Evolutionary conservation across 2,329 filamentous ascomycete genomes (phyloP).

Genomic region (Grosmannia clavigera): DNA sequence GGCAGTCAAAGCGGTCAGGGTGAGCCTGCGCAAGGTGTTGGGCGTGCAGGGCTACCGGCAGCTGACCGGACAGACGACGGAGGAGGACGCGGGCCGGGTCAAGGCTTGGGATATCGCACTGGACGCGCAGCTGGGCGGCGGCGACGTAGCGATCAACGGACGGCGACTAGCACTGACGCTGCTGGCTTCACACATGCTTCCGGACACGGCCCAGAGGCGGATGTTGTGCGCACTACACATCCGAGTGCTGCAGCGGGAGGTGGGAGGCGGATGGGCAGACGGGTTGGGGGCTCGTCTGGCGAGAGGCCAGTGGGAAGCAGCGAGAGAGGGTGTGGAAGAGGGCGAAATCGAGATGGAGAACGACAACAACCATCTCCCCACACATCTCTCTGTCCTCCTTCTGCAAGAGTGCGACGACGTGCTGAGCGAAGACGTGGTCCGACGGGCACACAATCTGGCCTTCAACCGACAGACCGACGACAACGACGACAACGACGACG

Average conservation of each 20-base stretch:
- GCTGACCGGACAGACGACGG: slow-evolving; percentile 63
- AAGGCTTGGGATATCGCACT: slow-evolving; percentile 91
- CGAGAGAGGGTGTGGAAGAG: slow-evolving; percentile 45
- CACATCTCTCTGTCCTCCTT: slow-evolving; percentile 63
- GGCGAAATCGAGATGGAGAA: slow-evolving; percentile 15
- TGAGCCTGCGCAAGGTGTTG: slow-evolving; percentile 65
- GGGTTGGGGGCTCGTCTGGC: slow-evolving; percentile 62
- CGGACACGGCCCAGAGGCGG: slow-evolving; percentile 66
- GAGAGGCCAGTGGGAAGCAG: slow-evolving; percentile 68
- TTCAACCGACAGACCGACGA: slow-evolving; percentile 69
- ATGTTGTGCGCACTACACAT: slow-evolving; percentile 92
- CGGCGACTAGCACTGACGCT: slow-evolving; percentile 76
- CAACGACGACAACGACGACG: slow-evolving; percentile 43
- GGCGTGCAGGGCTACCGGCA: slow-evolving; percentile 66
- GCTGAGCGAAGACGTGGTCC: slow-evolving; percentile 62
- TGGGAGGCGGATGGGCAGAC: slow-evolving; percentile 50
- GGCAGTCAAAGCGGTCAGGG: slow-evolving; percentile 66
- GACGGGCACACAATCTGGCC: slow-evolving; percentile 78
- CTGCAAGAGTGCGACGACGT: slow-evolving; percentile 74
- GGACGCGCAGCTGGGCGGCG: slow-evolving; percentile 83
- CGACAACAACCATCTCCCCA: slow-evolving; percentile 52
- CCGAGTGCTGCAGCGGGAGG: slow-evolving; percentile 75
- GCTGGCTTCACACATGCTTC: slow-evolving; percentile 76
- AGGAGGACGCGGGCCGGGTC: slow-evolving; percentile 74
- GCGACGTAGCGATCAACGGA: slow-evolving; percentile 80